Percentiles rank a stretch among this genome's conserved stretches.
Conservation (phyloP, 202 grass and related monocot genomes). For the Setaria italica region DNA sequence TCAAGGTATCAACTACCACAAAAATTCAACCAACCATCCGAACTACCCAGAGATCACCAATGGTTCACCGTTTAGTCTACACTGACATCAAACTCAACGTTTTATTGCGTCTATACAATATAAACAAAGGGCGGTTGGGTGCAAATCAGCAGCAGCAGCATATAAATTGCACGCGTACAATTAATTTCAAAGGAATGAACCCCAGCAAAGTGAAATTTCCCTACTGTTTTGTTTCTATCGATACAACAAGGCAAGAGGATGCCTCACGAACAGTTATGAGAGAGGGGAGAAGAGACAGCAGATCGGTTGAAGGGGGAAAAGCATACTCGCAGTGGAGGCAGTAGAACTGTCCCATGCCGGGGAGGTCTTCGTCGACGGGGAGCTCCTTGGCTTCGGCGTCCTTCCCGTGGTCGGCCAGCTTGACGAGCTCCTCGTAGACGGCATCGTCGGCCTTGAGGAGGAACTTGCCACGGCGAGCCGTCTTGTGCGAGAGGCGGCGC, state of each 20-base stretch:
- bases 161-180: background rate
- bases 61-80: too few relatives aligned
- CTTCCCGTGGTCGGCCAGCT: conserved; percentile 67
- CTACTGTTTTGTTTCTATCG: background rate
- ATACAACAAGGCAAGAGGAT: background rate
- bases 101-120: background rate
- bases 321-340: conserved; percentile 95
- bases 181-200: background rate
- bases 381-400: conserved; percentile 53
- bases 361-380: conserved; percentile 82
- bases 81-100: too few relatives aligned
- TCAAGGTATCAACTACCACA: background rate
- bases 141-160: background rate
- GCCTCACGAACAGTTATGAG: background rate
- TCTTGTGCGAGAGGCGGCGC: conserved; percentile 84
- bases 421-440: conserved; percentile 79
- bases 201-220: background rate
- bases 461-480: conserved; percentile 87
- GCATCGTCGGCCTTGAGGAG: conserved; percentile 86
- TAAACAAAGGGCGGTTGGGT: too few relatives aligned
- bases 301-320: background rate
- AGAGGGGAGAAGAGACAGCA: background rate
- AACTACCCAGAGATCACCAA: background rate
- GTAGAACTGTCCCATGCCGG: conserved; percentile 97
- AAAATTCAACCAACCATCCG: background rate